A percentile compares a stretch with the other conserved stretches of the same genome.
phyloP scores from a whole-genome alignment of 192 early-diverging fungal genomes.

The Obelidium mucronatum region DNA sequence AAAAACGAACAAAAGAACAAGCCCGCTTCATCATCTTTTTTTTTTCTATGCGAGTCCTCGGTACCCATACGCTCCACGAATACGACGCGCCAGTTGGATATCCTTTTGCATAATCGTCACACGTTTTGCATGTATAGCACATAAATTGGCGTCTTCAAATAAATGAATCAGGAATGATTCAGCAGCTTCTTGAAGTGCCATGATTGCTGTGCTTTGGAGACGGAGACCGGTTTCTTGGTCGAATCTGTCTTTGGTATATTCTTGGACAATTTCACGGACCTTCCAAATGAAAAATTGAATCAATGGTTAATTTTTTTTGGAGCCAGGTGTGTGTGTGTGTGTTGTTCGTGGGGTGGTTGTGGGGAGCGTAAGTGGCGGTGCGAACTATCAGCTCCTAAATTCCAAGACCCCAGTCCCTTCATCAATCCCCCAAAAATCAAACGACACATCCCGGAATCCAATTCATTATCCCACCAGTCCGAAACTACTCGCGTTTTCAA shows the following conservation, averaged over 20 bases:
- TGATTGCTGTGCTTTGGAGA: conserved; percentile 79
- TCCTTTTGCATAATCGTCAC: conserved; percentile 94
- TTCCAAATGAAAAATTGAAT: too few relatives aligned
- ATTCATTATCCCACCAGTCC: too few relatives aligned
- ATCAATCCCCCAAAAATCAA: too few relatives aligned
- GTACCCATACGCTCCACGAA: conserved; percentile 79
- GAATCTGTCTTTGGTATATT: conserved; percentile 2
- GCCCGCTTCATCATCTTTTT: not conserved
- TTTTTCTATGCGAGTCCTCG: not conserved
- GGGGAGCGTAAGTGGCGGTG: too few relatives aligned
- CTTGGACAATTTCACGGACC: conserved; percentile 24
- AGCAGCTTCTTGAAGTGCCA: conserved; percentile 55
- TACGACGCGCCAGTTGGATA: conserved; percentile 88
- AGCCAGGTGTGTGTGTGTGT: too few relatives aligned
- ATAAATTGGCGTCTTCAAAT: conserved; percentile 92
- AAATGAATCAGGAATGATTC: conserved; percentile 85
- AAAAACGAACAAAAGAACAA: not conserved
- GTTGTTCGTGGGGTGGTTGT: too few relatives aligned
- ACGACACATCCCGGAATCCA: too few relatives aligned
- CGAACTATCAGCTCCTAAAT: too few relatives aligned
- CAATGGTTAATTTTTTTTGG: too few relatives aligned
- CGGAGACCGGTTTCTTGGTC: conserved; percentile 48
- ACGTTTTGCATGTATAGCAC: conserved; percentile 93
- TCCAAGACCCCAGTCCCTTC: too few relatives aligned
- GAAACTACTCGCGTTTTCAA: too few relatives aligned